These are phyloP conservation scores for Magnolia kwangsiensis DNA, from an alignment of 164 flowering plant genomes.

Conservation along the genomic window DNA sequence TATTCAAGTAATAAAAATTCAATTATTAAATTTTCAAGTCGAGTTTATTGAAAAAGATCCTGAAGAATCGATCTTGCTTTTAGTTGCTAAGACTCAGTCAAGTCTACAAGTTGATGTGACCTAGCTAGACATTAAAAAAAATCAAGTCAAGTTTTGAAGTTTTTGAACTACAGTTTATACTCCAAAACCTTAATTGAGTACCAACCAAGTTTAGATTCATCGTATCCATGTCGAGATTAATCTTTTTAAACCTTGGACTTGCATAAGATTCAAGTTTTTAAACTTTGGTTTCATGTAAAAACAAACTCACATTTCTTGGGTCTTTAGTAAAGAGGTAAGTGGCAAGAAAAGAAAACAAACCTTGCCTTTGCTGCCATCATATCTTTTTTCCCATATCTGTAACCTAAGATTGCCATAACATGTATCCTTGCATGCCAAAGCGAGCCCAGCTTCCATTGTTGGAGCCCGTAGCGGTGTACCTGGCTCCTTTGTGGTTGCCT, in stretches of 20 bases:
- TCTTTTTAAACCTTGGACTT: background rate
- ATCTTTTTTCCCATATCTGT: conserved; percentile 65
- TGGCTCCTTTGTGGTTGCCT: conserved; percentile 67
- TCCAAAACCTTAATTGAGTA: background rate
- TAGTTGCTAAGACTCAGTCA: no score
- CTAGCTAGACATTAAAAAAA: no score
- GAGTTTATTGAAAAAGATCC: no score
- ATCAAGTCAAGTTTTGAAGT: no score
- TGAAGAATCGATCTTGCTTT: no score
- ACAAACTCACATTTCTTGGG: background rate
- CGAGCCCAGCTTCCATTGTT: conserved; percentile 77
- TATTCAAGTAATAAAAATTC: no score
- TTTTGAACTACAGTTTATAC: background rate
- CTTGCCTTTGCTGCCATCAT: conserved; percentile 87
- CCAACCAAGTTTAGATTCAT: background rate
- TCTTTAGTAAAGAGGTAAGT: background rate
- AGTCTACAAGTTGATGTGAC: no score
- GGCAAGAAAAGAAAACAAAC: conserved; percentile 25
- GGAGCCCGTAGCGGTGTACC: conserved; percentile 93
- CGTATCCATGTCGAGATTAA: no score
- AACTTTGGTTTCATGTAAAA: background rate
- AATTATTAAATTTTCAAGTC: no score
- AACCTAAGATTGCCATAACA: conserved; percentile 68
- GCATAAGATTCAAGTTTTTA: background rate
- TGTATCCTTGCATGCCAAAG: conserved; percentile 86